phyloP scores from a whole-genome alignment of 2,329 filamentous ascomycete genomes.

The Colletotrichum euphorbiae region DNA sequence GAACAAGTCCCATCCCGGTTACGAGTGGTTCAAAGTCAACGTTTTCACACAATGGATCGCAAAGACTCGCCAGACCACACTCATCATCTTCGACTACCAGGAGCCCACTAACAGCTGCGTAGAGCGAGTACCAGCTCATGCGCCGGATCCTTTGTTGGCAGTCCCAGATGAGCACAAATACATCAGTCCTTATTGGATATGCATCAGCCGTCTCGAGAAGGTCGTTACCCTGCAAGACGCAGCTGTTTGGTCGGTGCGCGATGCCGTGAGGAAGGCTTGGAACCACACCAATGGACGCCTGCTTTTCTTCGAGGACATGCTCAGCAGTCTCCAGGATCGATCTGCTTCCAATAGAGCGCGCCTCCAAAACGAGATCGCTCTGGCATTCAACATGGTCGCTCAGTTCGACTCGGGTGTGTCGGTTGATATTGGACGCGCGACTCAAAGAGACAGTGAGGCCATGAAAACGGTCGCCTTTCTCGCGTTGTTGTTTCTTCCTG shows the following conservation, averaged over 20 bases:
- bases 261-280: constrained; percentile 46
- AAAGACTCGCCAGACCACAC: constrained; percentile 41
- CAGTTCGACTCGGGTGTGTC: constrained; percentile 54
- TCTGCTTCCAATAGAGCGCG: constrained; percentile 55
- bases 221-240: constrained; percentile 48
- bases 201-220: constrained; percentile 46
- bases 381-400: constrained; percentile 59
- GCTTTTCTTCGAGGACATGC: constrained; percentile 48
- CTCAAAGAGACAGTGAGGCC: constrained; percentile 59
- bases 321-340: constrained; percentile 51
- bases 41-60: constrained; percentile 46
- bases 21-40: constrained; percentile 53
- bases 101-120: constrained; percentile 17
- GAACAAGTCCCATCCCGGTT: constrained; percentile 36
- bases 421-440: constrained; percentile 53
- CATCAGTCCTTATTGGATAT: constrained; percentile 52
- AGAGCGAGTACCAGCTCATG: constrained; percentile 15
- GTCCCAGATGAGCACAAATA: constrained; percentile 6
- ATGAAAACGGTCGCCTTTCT: constrained; percentile 65
- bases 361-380: constrained; percentile 66
- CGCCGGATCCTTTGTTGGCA: constrained; percentile 15
- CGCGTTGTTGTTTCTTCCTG: constrained; percentile 61
- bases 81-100: constrained; percentile 48
- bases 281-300: constrained; percentile 48
- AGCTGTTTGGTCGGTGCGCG: constrained; percentile 55